phyloP scores from a whole-genome alignment of 371 early-diverging fungal species.

The Dinochytrium kinnereticum region DNA sequence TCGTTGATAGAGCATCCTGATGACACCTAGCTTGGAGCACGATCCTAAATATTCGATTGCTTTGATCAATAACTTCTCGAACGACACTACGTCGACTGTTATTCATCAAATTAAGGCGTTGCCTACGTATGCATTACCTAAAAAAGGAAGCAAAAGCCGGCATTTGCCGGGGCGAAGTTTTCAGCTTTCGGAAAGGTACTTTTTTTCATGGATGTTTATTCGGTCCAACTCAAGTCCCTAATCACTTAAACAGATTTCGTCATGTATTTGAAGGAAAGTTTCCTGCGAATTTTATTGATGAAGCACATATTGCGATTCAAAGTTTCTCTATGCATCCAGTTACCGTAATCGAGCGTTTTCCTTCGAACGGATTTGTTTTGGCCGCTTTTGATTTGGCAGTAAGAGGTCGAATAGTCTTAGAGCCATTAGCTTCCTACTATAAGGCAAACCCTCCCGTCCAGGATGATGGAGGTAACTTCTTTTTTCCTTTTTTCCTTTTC shows the following conservation, averaged over 20 bases:
- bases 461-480: too few species aligned
- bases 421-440: too few species aligned
- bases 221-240: background rate
- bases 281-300: background rate
- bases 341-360: background rate
- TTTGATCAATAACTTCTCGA: too few species aligned
- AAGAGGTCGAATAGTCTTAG: too few species aligned
- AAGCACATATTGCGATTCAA: background rate
- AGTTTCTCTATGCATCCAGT: background rate
- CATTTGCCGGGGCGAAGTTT: background rate
- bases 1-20: background rate
- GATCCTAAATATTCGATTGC: too few species aligned
- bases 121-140: too few species aligned
- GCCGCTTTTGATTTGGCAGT: too few species aligned
- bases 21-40: background rate
- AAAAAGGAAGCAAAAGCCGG: background rate
- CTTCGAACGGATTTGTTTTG: too few species aligned
- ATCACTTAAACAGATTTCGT: background rate
- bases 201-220: too few species aligned
- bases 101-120: background rate
- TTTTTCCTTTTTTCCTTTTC: too few species aligned
- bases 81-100: background rate
- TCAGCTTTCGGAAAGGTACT: background rate
- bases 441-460: too few species aligned
- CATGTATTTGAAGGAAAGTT: background rate